Evolutionary conservation across 2,329 filamentous ascomycete genomes (phyloP).

Genomic region (Mariannaea sp.): DNA sequence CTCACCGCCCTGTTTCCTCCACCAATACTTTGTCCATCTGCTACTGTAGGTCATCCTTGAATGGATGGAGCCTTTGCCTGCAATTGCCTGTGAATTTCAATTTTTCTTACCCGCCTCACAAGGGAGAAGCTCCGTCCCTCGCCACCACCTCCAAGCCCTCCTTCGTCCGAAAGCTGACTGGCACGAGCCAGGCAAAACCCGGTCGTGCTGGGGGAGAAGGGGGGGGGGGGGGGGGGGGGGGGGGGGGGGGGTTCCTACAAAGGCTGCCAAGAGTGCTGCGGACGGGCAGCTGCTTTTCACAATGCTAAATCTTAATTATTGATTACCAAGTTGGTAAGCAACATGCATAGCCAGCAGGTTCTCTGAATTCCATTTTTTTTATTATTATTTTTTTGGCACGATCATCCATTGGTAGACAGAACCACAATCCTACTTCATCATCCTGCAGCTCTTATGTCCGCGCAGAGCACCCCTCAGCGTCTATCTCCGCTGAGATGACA

Average conservation of each 20-base stretch:
- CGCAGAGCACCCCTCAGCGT: too few species aligned
- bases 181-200: background rate
- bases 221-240: too few species aligned
- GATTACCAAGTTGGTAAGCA: too few species aligned
- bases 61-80: background rate
- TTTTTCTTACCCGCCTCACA: constrained; percentile 16
- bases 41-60: background rate
- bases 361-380: background rate
- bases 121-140: constrained; percentile 12
- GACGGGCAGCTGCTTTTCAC: too few species aligned
- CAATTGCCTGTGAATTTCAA: too few species aligned
- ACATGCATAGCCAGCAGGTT: background rate
- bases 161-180: constrained; percentile 10
- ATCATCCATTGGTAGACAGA: too few species aligned
- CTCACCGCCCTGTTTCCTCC: background rate
- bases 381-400: background rate
- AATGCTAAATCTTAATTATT: too few species aligned
- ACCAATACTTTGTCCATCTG: background rate
- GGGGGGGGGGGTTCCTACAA: too few species aligned
- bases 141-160: constrained; percentile 2
- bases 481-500: constrained; percentile 10
- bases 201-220: too few species aligned
- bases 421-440: too few species aligned
- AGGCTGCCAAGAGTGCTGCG: constrained; percentile 13
- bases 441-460: too few species aligned